Evolutionary conservation across 805 yeast species (phyloP).

Genomic region (Candida insectalens): DNA sequence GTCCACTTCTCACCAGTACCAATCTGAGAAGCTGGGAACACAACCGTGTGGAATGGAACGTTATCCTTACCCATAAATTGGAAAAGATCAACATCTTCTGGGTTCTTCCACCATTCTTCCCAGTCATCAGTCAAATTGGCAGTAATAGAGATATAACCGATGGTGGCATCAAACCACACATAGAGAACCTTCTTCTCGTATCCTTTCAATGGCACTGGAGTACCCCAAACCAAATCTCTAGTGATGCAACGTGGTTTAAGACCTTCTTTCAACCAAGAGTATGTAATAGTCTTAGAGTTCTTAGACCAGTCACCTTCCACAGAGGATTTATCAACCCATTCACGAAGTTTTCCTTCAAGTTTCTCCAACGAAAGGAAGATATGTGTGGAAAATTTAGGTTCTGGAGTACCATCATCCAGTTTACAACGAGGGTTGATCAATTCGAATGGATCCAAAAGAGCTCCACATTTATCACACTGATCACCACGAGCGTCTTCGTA

Average conservation of each 20-base stretch:
- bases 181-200: conserved; percentile 86
- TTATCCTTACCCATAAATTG: conserved; percentile 99
- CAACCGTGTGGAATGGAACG: conserved; percentile 97
- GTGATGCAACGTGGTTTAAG: conserved; percentile 92
- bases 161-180: conserved; percentile 98
- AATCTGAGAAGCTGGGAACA: conserved; percentile 86
- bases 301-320: conserved; percentile 82
- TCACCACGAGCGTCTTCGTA: conserved; percentile 99
- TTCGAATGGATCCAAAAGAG: conserved; percentile 82
- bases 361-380: conserved; percentile 77
- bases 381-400: conserved; percentile 74
- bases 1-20: conserved; percentile 92
- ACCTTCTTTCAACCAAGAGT: conserved; percentile 92
- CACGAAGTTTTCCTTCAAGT: conserved; percentile 62
- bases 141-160: conserved; percentile 93
- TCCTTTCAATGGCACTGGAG: conserved; percentile 88
- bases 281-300: conserved; percentile 80
- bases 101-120: conserved; percentile 87
- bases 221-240: conserved; percentile 96
- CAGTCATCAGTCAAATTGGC: conserved; percentile 80
- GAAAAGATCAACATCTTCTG: conserved; percentile 79
- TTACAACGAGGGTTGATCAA: conserved; percentile 93
- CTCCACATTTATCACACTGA: conserved; percentile 97
- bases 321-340: conserved; percentile 65
- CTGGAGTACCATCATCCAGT: conserved; percentile 76